Percentiles rank a stretch among this genome's conserved stretches.
These are phyloP conservation scores for Didymella pomorum DNA, from an alignment of 2,329 filamentous ascomycete genomes.

Conservation along the genomic window DNA sequence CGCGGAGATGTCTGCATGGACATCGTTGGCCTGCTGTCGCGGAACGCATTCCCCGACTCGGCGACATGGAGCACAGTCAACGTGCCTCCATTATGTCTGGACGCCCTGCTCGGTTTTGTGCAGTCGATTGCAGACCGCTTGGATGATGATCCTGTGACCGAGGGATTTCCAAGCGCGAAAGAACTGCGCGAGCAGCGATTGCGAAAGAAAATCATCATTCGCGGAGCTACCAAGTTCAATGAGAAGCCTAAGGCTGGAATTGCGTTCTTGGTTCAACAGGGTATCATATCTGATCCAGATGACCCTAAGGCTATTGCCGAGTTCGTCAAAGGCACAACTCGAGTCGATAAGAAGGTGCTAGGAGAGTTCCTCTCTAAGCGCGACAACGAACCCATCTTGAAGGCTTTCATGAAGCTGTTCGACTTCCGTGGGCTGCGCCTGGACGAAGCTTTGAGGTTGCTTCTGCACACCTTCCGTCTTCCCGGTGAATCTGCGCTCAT, in stretches of 20 bases:
- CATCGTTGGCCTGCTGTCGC: constrained; percentile 87
- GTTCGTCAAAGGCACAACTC: constrained; percentile 86
- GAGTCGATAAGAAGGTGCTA: constrained; percentile 87
- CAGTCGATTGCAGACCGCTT: constrained; percentile 91
- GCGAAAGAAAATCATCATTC: constrained; percentile 87
- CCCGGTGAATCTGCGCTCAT: constrained; percentile 94
- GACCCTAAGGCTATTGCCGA: constrained; percentile 81
- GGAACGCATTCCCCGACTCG: constrained; percentile 95
- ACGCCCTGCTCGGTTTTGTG: constrained; percentile 88
- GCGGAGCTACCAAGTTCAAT: constrained; percentile 90
- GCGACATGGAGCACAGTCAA: constrained; percentile 99
- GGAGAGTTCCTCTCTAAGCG: constrained; percentile 94
- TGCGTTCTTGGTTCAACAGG: constrained; percentile 82
- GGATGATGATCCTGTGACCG: constrained; percentile 70
- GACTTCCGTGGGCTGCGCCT: constrained; percentile 87
- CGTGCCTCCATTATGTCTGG: constrained; percentile 91
- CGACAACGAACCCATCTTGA: constrained; percentile 83
- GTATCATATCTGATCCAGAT: constrained; percentile 79
- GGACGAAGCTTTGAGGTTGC: constrained; percentile 84
- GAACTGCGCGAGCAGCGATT: constrained; percentile 74
- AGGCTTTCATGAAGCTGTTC: constrained; percentile 85
- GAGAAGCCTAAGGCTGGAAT: constrained; percentile 91
- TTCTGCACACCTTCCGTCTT: constrained; percentile 92
- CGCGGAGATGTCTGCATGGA: constrained; percentile 93
- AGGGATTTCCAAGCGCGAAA: constrained; percentile 72